Conservation (phyloP, 148 eudicot genomes). For the Rhododendron henanense region DNA sequence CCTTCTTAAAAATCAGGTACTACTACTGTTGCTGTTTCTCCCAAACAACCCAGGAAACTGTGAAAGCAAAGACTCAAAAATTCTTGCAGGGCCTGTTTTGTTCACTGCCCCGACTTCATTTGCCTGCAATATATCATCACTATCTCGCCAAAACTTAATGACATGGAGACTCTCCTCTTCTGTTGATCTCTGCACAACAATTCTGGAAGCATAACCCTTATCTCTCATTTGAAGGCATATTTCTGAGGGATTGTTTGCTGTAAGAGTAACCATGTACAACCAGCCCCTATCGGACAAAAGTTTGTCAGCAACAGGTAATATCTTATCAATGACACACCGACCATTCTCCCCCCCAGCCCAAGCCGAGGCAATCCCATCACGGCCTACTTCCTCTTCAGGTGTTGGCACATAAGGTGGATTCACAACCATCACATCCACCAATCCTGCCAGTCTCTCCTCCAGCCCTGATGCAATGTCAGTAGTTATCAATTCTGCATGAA, state of each 20-base stretch:
- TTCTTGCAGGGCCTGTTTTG: conserved; percentile 23
- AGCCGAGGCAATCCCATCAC: conserved; percentile 62
- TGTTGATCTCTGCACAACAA: conserved; percentile 81
- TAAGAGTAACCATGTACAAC: conserved; percentile 74
- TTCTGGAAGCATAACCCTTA: conserved; percentile 73
- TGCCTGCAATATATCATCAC: conserved; percentile 37
- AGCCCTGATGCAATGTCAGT: conserved; percentile 74
- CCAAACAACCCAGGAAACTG: conserved; percentile 38
- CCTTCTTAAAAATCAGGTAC: conserved; percentile 15
- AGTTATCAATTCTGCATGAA: conserved; percentile 69
- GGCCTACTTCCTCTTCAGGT: conserved; percentile 89
- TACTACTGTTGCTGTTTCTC: conserved; percentile 23
- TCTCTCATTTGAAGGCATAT: conserved; percentile 71
- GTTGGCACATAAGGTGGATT: conserved; percentile 99
- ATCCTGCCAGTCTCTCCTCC: conserved; percentile 50
- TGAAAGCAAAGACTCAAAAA: conserved; percentile 35
- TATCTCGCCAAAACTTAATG: conserved; percentile 88
- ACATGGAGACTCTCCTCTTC: conserved; percentile 88
- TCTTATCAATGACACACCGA: conserved; percentile 71
- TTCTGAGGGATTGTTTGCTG: conserved; percentile 69
- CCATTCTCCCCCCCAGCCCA: conserved; percentile 99
- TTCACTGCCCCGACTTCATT: conserved; percentile 24
- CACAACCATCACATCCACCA: conserved; percentile 80
- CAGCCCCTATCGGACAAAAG: conserved; percentile 84
- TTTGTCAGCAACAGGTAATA: conserved; percentile 69